Percentiles rank a stretch among this genome's conserved stretches.
Evolutionary conservation across 352 stramenopile genomes (phyloP).

Genomic region (Globisporangium yorkense): DNA sequence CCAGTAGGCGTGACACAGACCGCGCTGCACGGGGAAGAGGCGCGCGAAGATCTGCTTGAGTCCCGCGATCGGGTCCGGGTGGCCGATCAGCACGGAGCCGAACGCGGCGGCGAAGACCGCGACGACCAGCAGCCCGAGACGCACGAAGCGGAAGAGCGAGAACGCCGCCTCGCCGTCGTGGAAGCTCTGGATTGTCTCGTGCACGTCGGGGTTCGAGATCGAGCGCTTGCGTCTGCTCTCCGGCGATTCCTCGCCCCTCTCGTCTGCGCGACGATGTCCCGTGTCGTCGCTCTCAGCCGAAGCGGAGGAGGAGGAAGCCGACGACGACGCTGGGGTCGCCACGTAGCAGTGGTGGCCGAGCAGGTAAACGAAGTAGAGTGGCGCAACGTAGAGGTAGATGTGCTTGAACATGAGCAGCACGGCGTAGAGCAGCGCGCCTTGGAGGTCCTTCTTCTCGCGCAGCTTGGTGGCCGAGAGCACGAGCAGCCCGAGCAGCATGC

Average conservation of each 20-base stretch:
- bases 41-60: constrained; percentile 88
- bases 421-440: constrained; percentile 89
- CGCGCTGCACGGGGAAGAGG: constrained; percentile 96
- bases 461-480: constrained; percentile 88
- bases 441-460: constrained; percentile 71
- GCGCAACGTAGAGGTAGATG: constrained; percentile 94
- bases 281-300: constrained; percentile 15
- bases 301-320: not conserved
- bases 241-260: not conserved
- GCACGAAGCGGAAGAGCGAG: constrained; percentile 64
- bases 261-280: not conserved
- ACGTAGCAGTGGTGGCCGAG: constrained; percentile 89
- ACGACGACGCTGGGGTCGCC: constrained; percentile 6
- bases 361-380: constrained; percentile 96
- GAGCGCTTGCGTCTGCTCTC: constrained; percentile 40
- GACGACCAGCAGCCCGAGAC: constrained; percentile 83
- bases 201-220: constrained; percentile 63
- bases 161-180: constrained; percentile 54
- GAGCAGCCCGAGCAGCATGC: constrained; percentile 93
- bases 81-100: constrained; percentile 48
- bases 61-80: constrained; percentile 41
- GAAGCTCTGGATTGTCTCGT: constrained; percentile 59
- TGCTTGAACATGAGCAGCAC: constrained; percentile 96
- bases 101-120: constrained; percentile 81
- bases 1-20: constrained; percentile 98